Evolutionary conservation across 768 basidiomycete genomes (phyloP).

Genomic region (Collybiopsis luxurians): DNA sequence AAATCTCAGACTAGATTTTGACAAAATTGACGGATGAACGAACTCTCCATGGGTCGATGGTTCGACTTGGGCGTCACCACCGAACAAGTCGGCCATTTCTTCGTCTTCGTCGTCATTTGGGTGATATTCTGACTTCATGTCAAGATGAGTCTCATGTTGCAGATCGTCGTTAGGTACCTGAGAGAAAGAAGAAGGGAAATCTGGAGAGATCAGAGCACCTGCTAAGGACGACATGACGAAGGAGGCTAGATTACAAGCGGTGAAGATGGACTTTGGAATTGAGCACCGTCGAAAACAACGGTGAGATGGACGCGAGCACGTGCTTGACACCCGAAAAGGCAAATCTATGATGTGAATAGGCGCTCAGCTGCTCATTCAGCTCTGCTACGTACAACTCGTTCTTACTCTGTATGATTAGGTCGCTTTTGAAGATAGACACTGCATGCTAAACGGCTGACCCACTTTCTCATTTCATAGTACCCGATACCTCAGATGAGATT

Average conservation of each 20-base stretch:
- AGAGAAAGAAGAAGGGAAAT: neutral
- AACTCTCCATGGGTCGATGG: neutral
- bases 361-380: neutral
- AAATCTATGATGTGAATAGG: neutral
- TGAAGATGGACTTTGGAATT: neutral
- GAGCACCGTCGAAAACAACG: constrained; percentile 5
- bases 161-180: constrained; percentile 27
- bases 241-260: constrained; percentile 1
- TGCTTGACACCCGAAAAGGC: neutral
- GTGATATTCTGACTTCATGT: constrained; percentile 21
- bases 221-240: constrained; percentile 56
- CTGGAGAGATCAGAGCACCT: constrained; percentile 45
- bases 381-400: no score
- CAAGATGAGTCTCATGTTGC: constrained; percentile 21
- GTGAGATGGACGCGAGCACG: neutral
- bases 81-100: constrained; percentile 79
- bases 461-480: no score
- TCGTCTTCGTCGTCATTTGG: constrained; percentile 37
- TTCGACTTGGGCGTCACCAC: constrained; percentile 56
- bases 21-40: neutral
- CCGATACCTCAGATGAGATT: neutral
- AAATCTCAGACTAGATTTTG: neutral
- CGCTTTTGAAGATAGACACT: no score
- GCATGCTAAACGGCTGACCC: no score
- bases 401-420: neutral